Base-by-base conservation (phyloP, 2,329 filamentous ascomycete genomes). In the Botryotinia globosa region DNA sequence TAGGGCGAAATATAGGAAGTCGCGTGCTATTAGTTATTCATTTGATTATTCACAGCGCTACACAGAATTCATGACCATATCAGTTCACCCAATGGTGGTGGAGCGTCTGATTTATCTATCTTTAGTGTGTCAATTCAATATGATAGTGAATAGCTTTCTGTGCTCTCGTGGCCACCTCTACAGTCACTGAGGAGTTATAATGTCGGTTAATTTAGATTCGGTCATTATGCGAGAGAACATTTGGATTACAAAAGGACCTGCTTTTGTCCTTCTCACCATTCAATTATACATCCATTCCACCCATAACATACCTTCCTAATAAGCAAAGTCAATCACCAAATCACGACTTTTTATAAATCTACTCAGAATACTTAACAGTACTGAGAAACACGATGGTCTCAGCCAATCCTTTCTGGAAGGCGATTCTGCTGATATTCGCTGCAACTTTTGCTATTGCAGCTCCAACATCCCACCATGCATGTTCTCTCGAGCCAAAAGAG, bases 401-500 rank as follows among this genome's bases (percentile, higher is more conserved):
- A 22, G 54, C 34, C 22, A 42, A 25, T 22, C 25, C 37, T 37
- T 25, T 67, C 16, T 29, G 37, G 65, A 56, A 67, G n/a, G 48
- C 65, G 4, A 44, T 67, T 42, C 5, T 67, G 18, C 37, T 67
- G 12, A 67, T 67, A 9, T 67, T 67, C 34, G 54, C 54, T n/a
- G 54, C 58, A 63, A 63, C 67, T 8, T 48, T 69, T 37, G 39
- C 58, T 25, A 34, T 63, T 69, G 67, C 54, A 62, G 67, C 67
- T 63, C 67, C 67, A 34, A 63, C 54, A 34, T 39, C 39, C 3
- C 20, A 48, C 2, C 8, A n/a, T 45, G n/a, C 25, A 34, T 56
- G n/a, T n/a, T 22, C 37, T 25, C 54, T 72, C 1, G 59, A 73
- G 22, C 61, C 42, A 18, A 73, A 69, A 39, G 67, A 73, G 32